Evolutionary conservation across 768 basidiomycete genomes (phyloP), one percentile per base, ranked within the genome.

Genomic region (Tephrocybe sp.): DNA sequence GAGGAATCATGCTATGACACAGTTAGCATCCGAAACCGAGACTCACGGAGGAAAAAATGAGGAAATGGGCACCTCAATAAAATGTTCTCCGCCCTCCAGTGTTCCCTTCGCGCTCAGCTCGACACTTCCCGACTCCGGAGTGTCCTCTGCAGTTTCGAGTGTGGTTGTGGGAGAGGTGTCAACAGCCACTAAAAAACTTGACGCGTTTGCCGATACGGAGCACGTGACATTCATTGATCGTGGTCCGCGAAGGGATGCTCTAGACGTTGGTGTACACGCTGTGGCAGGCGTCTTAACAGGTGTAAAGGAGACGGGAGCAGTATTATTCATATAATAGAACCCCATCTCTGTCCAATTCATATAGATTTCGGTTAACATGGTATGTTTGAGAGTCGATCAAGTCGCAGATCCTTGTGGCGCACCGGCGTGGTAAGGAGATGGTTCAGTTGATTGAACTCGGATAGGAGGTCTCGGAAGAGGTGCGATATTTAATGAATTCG

Each of bases 321-420:
- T 34, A 26, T 30, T 45, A n/a, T 19, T 34, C 27, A n/a, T 22
- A 18, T 13, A 27, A n/a, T 32, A n/a, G 13, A 36, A 37, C 21
- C 30, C 16, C 4, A 34, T 36, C 21, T 49, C 51, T 19, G 41
- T 40, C 27, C 42, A 49, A 7, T 15, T 34, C 24, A 26, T 32
- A 9, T 25, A 16, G 13, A 28, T 19, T 5, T 49, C 54, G 5
- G 32, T 22, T 31, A 35, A 30, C 50, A 51, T 48, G 13, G 9
- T 19, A n/a, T 25, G 15, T n/a, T n/a, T n/a, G n/a, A n/a, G n/a
- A n/a, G n/a, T n/a, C n/a, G n/a, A n/a, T n/a, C n/a, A n/a, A n/a
- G n/a, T n/a, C n/a, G n/a, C n/a, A n/a, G n/a, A n/a, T n/a, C n/a
- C 18, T 27, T 50, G 53, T 54, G 53, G 53, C 53, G 53, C 44